These are phyloP conservation scores for Acanthamoeba lenticulata DNA, from an alignment of 208 protist species.

Conservation along the genomic window DNA sequence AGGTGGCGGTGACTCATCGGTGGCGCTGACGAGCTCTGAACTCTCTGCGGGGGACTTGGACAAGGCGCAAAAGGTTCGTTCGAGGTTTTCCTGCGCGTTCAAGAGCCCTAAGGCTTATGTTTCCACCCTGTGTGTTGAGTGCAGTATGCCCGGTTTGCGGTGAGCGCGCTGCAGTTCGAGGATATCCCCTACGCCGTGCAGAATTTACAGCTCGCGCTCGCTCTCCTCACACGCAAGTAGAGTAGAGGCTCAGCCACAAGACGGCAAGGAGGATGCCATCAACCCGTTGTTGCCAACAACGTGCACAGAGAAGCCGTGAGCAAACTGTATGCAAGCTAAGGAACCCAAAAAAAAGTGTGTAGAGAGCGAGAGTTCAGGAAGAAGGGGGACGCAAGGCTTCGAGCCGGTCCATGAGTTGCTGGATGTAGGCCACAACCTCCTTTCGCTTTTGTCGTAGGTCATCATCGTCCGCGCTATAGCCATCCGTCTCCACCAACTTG, in stretches of 20 bases:
- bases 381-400: not conserved
- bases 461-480: not conserved
- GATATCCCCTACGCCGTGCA: conserved; percentile 49
- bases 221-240: conserved; percentile 40
- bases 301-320: too few relatives aligned
- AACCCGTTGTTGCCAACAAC: too few relatives aligned
- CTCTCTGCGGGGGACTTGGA: not conserved
- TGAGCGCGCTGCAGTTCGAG: conserved; percentile 61
- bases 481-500: not conserved
- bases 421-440: not conserved
- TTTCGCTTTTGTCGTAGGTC: not conserved
- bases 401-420: not conserved
- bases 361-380: not conserved
- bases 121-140: not conserved
- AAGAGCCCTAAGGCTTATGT: not conserved
- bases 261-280: too few relatives aligned
- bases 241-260: too few relatives aligned
- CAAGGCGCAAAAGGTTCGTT: not conserved
- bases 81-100: not conserved
- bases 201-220: conserved; percentile 10
- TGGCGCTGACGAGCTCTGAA: not conserved
- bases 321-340: too few relatives aligned
- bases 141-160: conserved; percentile 57
- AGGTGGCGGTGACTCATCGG: not conserved
- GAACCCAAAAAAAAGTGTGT: not conserved